These are phyloP conservation scores for Cylindrotheca closterium DNA, from an alignment of 108 stramenopile species.

Conservation along the genomic window DNA sequence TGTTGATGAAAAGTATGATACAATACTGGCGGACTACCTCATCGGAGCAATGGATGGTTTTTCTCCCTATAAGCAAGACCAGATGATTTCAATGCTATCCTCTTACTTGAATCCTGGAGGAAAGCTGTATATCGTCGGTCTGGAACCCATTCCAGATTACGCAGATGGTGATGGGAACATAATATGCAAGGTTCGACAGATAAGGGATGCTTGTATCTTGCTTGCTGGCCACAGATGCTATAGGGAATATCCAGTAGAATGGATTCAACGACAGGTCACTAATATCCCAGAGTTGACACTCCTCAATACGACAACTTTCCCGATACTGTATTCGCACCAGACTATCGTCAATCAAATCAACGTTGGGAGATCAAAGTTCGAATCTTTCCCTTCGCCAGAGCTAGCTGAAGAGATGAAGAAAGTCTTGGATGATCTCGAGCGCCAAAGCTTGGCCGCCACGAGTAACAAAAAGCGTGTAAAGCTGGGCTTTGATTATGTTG, in stretches of 20 bases:
- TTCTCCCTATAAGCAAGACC: slow-evolving; percentile 91
- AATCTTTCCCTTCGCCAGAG: slow-evolving; percentile 56
- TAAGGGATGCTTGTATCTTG: slow-evolving; percentile 93
- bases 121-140: slow-evolving; percentile 86
- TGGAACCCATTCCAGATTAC: slow-evolving; percentile 90
- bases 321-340: slow-evolving; percentile 83
- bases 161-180: slow-evolving; percentile 58
- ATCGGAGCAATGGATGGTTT: slow-evolving; percentile 98
- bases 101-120: slow-evolving; percentile 86
- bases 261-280: slow-evolving; percentile 86
- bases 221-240: slow-evolving; percentile 93
- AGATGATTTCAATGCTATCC: slow-evolving; percentile 78
- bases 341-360: slow-evolving; percentile 89
- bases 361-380: slow-evolving; percentile 86
- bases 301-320: slow-evolving; percentile 62
- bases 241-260: slow-evolving; percentile 93
- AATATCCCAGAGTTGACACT: slow-evolving; percentile 45
- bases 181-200: slow-evolving; percentile 82
- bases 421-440: slow-evolving; percentile 66
- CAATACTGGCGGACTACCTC: slow-evolving; percentile 93
- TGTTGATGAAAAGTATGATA: slow-evolving; percentile 50
- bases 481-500: slow-evolving; percentile 93
- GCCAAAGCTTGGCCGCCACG: slow-evolving; percentile 57
- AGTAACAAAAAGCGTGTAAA: slow-evolving; percentile 50
- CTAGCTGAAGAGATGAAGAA: slow-evolving; percentile 63